Evolutionary conservation across 2,329 filamentous ascomycete species (phyloP).

Genomic region (Aspergillus ruber): DNA sequence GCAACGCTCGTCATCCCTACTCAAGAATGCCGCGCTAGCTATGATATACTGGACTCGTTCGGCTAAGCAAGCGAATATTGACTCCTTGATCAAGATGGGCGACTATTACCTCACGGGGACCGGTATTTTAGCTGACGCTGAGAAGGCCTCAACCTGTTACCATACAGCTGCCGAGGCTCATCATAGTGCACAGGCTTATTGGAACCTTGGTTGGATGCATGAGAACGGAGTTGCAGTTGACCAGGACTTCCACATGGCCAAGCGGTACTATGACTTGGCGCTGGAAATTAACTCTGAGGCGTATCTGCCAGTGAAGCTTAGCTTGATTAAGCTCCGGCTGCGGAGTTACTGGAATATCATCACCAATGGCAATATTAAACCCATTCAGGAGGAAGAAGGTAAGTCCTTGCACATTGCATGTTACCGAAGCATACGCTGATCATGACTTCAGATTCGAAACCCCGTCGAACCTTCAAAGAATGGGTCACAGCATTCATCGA

Average conservation of each 20-base stretch:
- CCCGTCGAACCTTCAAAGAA: slow-evolving; percentile 71
- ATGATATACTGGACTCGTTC: slow-evolving; percentile 94
- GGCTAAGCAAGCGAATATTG: slow-evolving; percentile 85
- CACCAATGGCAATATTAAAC: slow-evolving; percentile 84
- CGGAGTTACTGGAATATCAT: slow-evolving; percentile 93
- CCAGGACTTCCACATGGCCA: slow-evolving; percentile 95
- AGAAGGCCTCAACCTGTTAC: slow-evolving; percentile 91
- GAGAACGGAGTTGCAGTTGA: slow-evolving; percentile 89
- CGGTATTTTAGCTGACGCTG: slow-evolving; percentile 63
- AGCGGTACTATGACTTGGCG: slow-evolving; percentile 90
- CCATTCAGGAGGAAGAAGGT: slow-evolving; percentile 84
- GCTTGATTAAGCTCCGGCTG: slow-evolving; percentile 73
- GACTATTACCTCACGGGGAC: slow-evolving; percentile 90
- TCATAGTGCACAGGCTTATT: slow-evolving; percentile 88
- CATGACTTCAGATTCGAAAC: slow-evolving; percentile 51
- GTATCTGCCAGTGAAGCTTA: slow-evolving; percentile 85
- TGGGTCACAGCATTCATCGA: slow-evolving; percentile 84
- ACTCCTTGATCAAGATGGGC: slow-evolving; percentile 94
- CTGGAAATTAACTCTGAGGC: slow-evolving; percentile 88
- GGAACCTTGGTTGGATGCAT: slow-evolving; percentile 99
- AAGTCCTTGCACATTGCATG: slow-evolving; percentile 31
- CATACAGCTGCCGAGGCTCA: slow-evolving; percentile 84
- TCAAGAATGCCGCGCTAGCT: slow-evolving; percentile 60
- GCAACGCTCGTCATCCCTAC: slow-evolving; percentile 37
- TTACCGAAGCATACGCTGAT: not conserved